Percentiles rank a stretch among this genome's conserved stretches.
These are phyloP conservation scores for Scheffersomyces lignosus DNA, from an alignment of 805 yeast species.

Conservation along the genomic window DNA sequence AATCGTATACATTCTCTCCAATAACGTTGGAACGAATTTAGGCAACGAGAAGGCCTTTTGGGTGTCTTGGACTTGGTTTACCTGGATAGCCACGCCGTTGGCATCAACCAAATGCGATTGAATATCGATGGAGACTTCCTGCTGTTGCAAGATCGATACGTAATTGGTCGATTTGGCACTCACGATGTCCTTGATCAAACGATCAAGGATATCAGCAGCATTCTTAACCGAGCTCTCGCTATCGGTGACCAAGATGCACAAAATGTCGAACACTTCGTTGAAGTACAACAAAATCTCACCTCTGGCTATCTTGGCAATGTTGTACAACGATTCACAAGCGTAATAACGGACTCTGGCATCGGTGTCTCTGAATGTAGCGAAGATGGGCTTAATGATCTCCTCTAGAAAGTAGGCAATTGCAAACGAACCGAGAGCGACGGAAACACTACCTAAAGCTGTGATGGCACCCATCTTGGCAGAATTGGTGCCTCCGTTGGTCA, in stretches of 20 bases:
- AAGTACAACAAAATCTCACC: constrained; percentile 91
- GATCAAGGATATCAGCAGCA: constrained; percentile 90
- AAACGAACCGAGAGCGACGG: constrained; percentile 84
- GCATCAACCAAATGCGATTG: constrained; percentile 49
- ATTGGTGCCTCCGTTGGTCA: constrained; percentile 65
- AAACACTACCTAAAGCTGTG: constrained; percentile 93
- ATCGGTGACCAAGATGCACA: constrained; percentile 87
- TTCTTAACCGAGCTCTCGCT: constrained; percentile 88
- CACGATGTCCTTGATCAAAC: constrained; percentile 90
- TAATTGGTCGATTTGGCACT: constrained; percentile 91
- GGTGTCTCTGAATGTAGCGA: constrained; percentile 95
- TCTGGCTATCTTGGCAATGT: constrained; percentile 93
- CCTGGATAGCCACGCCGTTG: constrained; percentile 59
- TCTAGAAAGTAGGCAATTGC: constrained; percentile 83
- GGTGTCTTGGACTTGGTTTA: constrained; percentile 58
- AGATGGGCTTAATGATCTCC: constrained; percentile 85
- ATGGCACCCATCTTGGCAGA: constrained; percentile 90
- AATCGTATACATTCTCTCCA: constrained; percentile 87
- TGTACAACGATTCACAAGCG: constrained; percentile 94
- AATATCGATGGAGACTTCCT: constrained; percentile 33
- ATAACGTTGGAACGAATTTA: constrained; percentile 85
- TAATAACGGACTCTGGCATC: constrained; percentile 96
- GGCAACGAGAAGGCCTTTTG: constrained; percentile 77
- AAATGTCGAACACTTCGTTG: constrained; percentile 91
- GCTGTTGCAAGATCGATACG: constrained; percentile 65